Percentiles rank a stretch among this genome's conserved stretches.
These are phyloP conservation scores for Camelina hispida DNA, from an alignment of 345 rosid species.

Conservation along the genomic window DNA sequence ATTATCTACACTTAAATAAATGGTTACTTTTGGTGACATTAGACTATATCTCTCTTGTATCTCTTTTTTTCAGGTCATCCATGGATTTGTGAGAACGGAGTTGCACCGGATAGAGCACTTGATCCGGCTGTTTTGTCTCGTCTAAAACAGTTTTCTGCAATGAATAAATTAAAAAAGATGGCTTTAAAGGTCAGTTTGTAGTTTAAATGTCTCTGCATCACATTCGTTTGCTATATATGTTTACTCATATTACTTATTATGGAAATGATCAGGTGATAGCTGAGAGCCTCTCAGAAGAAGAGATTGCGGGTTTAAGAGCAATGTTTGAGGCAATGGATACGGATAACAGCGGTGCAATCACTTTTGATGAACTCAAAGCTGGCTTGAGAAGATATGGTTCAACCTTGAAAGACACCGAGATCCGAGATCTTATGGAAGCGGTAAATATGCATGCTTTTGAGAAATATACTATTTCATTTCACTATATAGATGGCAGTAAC, in stretches of 20 bases:
- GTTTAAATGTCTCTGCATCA: not conserved
- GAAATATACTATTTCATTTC: not conserved
- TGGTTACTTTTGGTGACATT: slow-evolving; percentile 16
- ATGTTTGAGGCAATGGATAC: slow-evolving; percentile 98
- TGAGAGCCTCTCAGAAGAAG: slow-evolving; percentile 98
- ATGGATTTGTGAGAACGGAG: slow-evolving; percentile 97
- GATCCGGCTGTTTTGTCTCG: slow-evolving; percentile 99
- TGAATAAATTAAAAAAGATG: slow-evolving; percentile 99
- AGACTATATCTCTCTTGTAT: slow-evolving; percentile 50
- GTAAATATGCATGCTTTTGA: slow-evolving; percentile 50
- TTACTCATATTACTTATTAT: slow-evolving; percentile 21
- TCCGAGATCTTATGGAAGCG: slow-evolving; percentile 97
- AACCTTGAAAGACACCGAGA: slow-evolving; percentile 92
- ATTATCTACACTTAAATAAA: not conserved
- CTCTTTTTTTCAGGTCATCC: slow-evolving; percentile 74
- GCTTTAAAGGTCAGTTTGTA: slow-evolving; percentile 69
- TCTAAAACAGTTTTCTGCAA: slow-evolving; percentile 94
- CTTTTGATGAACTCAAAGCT: slow-evolving; percentile 98
- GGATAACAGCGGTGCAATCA: slow-evolving; percentile 94
- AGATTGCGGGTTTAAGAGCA: slow-evolving; percentile 94
- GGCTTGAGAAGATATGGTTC: slow-evolving; percentile 96
- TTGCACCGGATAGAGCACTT: slow-evolving; percentile 94
- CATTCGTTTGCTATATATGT: slow-evolving; percentile 10
- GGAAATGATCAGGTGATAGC: slow-evolving; percentile 79
- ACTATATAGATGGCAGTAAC: not conserved